Base-by-base conservation (phyloP, 192 early-diverging fungal species). In the Cetraspora pellucida region DNA sequence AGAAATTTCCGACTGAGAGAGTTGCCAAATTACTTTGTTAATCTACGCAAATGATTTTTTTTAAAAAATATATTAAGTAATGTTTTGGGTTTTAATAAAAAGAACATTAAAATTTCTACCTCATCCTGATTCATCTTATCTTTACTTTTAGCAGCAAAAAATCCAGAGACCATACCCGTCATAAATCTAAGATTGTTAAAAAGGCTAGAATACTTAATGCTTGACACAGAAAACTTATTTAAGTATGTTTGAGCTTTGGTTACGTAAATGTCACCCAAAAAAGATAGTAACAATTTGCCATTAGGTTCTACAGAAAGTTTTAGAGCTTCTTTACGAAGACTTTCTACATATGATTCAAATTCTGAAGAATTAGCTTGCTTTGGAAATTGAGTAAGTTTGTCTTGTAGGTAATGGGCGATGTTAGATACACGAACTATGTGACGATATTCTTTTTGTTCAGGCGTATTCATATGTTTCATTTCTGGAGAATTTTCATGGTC, bases 331-430 rank as follows among this genome's bases (percentile, higher is more conserved):
- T 65, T 30, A 43, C 31, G 37, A 65, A 65, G 63, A 37, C 37
- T 65, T 43, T 65, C 2, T 19, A 37, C 19, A 65, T 31, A 31
- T 30, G 31, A 19, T 44, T 14, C 31, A 52, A 52, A 13, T 13
- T 52, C 50, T 13, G 19, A 10, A 19, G 63, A 10, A n/a, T 65
- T 10, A n/a, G 8, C 37, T 21, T 65, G 17, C 2, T 37, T 44
- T 0, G 63, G 63, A 17, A 65, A 43, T 65, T 43, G 63, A 65
- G 30, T 31, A 44, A 65, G 63, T 65, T 65, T 65, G 19, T 65
- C 31, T 37, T 65, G 63, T 14, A 65, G 2, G 37, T 65, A n/a
- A 65, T 11, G 14, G 31, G n/a, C 63, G 37, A 65, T 65, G 19
- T 31, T 65, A 8, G 19, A 44, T 27, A 65, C 16, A 37, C 63